Conservation (phyloP, 768 basidiomycete genomes). For the Cytidiella melzeri region DNA sequence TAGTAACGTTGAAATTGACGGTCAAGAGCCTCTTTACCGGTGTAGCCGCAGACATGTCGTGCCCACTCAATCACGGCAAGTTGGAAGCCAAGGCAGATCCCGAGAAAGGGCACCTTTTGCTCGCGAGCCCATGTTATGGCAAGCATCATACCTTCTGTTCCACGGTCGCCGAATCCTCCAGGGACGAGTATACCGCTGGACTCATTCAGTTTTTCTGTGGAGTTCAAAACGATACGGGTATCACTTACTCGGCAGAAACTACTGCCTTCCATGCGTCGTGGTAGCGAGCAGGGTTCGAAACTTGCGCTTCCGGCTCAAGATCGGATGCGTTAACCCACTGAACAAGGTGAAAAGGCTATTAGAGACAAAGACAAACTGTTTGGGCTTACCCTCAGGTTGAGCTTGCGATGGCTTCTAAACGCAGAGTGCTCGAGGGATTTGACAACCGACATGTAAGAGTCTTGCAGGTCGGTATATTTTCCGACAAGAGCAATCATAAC, state of each 20-base stretch:
- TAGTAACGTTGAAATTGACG: slow-evolving; percentile 5
- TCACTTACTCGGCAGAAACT: slow-evolving; percentile 76
- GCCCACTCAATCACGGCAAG: slow-evolving; percentile 95
- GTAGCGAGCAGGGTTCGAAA: slow-evolving; percentile 77
- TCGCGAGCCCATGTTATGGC: slow-evolving; percentile 98
- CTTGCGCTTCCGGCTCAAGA: slow-evolving; percentile 76
- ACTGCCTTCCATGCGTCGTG: slow-evolving; percentile 94
- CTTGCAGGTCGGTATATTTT: slow-evolving; percentile 94
- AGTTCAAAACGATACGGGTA: neutral
- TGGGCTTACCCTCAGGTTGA: slow-evolving; percentile 67
- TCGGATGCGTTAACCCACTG: slow-evolving; percentile 97
- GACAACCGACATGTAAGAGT: slow-evolving; percentile 97
- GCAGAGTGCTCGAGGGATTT: slow-evolving; percentile 97
- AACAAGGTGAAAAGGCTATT: neutral
- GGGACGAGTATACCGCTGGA: slow-evolving; percentile 91
- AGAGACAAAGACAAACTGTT: neutral
- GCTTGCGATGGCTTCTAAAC: slow-evolving; percentile 82
- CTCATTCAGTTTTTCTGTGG: too few relatives aligned
- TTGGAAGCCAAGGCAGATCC: slow-evolving; percentile 97
- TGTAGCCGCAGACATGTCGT: slow-evolving; percentile 68
- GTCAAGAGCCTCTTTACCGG: slow-evolving; percentile 36
- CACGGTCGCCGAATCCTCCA: slow-evolving; percentile 90
- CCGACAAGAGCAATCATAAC: slow-evolving; percentile 91
- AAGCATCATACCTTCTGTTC: slow-evolving; percentile 95
- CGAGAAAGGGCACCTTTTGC: slow-evolving; percentile 90